Conservation (phyloP, 2,329 filamentous ascomycete genomes). For the Pestalotiopsis sp. region DNA sequence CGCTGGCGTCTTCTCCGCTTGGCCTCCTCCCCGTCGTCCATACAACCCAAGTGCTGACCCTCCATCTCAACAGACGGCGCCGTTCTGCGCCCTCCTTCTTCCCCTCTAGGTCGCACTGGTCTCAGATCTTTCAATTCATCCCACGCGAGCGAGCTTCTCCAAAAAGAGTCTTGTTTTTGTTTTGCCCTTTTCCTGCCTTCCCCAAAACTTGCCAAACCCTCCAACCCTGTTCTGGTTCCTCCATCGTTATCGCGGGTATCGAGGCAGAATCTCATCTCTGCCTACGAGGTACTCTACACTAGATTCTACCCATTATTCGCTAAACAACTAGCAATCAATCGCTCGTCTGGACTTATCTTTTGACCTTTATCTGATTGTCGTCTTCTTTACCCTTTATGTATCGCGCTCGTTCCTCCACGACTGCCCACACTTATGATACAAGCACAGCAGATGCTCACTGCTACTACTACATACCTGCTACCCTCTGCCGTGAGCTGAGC, state of each 20-base stretch:
- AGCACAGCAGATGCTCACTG: too few relatives aligned
- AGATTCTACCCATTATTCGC: too few relatives aligned
- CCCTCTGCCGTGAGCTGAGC: not conserved
- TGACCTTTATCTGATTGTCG: too few relatives aligned
- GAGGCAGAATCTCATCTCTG: not conserved
- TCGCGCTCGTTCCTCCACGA: too few relatives aligned
- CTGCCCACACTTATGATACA: too few relatives aligned
- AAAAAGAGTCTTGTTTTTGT: not conserved
- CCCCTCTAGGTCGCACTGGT: not conserved
- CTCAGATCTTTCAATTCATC: slow-evolving; percentile 1
- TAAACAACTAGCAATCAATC: too few relatives aligned
- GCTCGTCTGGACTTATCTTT: too few relatives aligned
- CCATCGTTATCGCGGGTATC: not conserved
- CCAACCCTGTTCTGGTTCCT: not conserved
- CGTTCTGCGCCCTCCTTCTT: not conserved
- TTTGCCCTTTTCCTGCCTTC: not conserved
- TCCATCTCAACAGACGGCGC: not conserved
- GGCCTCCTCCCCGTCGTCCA: not conserved
- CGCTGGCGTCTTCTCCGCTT: not conserved
- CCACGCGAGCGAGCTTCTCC: slow-evolving; percentile 1
- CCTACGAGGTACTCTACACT: too few relatives aligned
- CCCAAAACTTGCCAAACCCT: not conserved
- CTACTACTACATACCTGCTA: not conserved
- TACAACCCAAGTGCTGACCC: not conserved
- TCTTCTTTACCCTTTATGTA: too few relatives aligned